Base-by-base conservation (phyloP, 2,329 filamentous ascomycete genomes). In the Hymenoscyphus fructigenus region DNA sequence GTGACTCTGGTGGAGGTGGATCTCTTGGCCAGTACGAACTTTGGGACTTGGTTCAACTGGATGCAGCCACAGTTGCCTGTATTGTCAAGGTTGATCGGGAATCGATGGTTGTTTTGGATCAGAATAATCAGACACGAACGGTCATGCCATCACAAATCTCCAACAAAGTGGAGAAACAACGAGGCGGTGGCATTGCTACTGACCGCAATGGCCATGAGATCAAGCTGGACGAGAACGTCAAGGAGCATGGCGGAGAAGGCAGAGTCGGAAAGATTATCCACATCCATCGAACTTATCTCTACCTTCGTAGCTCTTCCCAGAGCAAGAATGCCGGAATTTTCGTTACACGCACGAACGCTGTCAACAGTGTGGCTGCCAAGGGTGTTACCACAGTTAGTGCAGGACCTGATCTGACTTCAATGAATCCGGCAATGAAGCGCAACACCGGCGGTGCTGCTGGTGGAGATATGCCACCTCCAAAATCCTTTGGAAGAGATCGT, bases 11-110 rank as follows among this genome's bases (percentile, higher is more conserved):
- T 68, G 93, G 92, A 17, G 89, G 93, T 74, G 91, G 92, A 32
- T 87, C 88, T 36, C 81, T 94, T n/a, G 92, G 92, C 12, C 91
- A 96, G 78, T 98, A 91, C 77, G 91, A 93, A 71, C 87, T 99
- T 38, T 92, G 96, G 72, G 95, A 99, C 76, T 84, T 99, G 29
- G 92, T 99, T 15, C 93, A 98, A 78, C 86, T 99, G 67, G 94
- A 98, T 77, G 88, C 92, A 50, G 89, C 93, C 2, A 98, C 94
- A 0, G 94, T 98, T 28, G 95, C 90, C 65, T 96, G 92, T 75
- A 88, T 99, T 66, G 89, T 97, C 79, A 96, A 97, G 78, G 92
- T 98, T 57, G 95, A 99, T 74, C 90, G 93, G 61, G 95, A 99
- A 78, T 94, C 92, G 0, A 81, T 99, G 62, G 89, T 91, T 29